These are phyloP conservation scores for Rhododendron griersonianum DNA, from an alignment of 148 eudicot genomes.

Conservation along the genomic window DNA sequence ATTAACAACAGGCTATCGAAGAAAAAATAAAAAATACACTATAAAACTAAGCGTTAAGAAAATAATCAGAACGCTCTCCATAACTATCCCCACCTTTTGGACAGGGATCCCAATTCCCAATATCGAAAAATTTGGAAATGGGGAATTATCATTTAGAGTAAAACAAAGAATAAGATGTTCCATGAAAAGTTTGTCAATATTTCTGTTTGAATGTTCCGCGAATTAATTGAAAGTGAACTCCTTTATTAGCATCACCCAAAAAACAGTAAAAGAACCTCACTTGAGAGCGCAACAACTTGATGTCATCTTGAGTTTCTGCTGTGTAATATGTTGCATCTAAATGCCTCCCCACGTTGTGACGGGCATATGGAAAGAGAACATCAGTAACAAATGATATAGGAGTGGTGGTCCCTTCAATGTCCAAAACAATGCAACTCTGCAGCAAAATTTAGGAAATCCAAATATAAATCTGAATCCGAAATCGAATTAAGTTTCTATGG, in stretches of 20 bases:
- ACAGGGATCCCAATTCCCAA: background rate
- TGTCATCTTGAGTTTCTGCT: conserved; percentile 84
- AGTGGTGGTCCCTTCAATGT: conserved; percentile 98
- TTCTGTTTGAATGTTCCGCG: background rate
- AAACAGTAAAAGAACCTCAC: conserved; percentile 30
- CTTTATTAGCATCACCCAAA: background rate
- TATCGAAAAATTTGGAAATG: background rate
- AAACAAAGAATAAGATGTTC: background rate
- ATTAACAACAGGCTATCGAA: background rate
- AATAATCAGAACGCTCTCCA: background rate
- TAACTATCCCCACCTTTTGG: background rate
- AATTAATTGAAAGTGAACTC: background rate
- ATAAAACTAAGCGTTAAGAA: background rate
- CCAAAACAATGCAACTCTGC: conserved; percentile 94
- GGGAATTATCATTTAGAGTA: background rate
- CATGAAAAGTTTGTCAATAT: background rate
- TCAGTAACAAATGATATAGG: conserved; percentile 96
- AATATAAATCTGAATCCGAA: background rate
- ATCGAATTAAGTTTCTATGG: background rate
- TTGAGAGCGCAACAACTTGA: conserved; percentile 71
- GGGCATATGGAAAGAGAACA: conserved; percentile 94
- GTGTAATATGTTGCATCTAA: conserved; percentile 73
- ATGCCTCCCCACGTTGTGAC: conserved; percentile 81
- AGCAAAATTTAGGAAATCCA: background rate
- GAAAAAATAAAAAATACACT: background rate